These are phyloP conservation scores for Closterium sp. DNA, from an alignment of 139 green algal species.

Conservation along the genomic window DNA sequence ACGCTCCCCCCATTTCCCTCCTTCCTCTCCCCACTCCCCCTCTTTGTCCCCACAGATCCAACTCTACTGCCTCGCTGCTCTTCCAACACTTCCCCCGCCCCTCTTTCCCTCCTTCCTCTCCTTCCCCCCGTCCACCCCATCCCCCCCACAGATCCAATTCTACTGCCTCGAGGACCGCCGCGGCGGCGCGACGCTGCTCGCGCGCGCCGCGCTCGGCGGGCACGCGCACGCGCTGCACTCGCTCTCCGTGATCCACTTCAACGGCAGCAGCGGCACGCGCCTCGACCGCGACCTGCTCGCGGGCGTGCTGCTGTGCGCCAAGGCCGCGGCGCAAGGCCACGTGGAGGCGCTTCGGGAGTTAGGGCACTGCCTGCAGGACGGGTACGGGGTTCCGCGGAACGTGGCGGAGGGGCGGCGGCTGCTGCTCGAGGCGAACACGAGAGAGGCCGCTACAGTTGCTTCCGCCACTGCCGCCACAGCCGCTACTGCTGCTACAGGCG, in stretches of 20 bases:
- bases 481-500: background rate
- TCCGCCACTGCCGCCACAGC: background rate
- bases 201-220: conserved; percentile 25
- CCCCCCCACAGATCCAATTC: conserved; percentile 16
- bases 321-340: conserved; percentile 21
- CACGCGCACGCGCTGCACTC: conserved; percentile 38
- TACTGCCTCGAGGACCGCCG: conserved; percentile 46
- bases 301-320: conserved; percentile 40
- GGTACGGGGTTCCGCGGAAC: conserved; percentile 38
- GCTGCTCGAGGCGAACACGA: conserved; percentile 42
- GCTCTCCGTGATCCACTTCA: conserved; percentile 55
- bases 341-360: conserved; percentile 46
- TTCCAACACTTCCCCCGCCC: background rate
- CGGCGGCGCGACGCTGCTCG: conserved; percentile 28
- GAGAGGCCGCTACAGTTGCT: conserved; percentile 10
- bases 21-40: no score
- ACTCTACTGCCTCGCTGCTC: no score
- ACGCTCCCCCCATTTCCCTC: no score
- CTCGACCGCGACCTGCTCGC: conserved; percentile 27
- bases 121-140: background rate
- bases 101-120: background rate
- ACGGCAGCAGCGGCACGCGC: conserved; percentile 46
- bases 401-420: conserved; percentile 15
- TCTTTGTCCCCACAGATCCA: no score
- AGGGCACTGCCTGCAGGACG: conserved; percentile 51